These are phyloP conservation scores for Dalechampia spathulata DNA, from an alignment of 441 rosid species.

Conservation along the genomic window DNA sequence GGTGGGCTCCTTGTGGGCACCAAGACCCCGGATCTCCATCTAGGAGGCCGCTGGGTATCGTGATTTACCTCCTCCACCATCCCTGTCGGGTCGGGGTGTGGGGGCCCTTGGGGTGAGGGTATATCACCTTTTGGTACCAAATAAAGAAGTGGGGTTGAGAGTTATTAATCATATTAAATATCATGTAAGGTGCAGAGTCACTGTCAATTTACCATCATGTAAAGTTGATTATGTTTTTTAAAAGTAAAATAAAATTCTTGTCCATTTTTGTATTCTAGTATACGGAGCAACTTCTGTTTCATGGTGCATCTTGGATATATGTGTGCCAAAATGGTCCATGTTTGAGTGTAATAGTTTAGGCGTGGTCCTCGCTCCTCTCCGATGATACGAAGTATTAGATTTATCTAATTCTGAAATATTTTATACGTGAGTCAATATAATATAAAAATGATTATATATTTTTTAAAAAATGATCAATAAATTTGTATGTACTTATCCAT, in stretches of 20 bases:
- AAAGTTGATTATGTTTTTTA: neutral
- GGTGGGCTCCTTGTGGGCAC: too few species aligned
- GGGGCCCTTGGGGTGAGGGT: too few species aligned
- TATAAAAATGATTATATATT: too few species aligned
- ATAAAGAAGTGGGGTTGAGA: neutral
- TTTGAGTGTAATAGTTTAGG: neutral
- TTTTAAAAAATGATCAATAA: neutral
- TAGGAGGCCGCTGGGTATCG: too few species aligned
- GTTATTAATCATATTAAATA: neutral
- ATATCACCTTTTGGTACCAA: too few species aligned
- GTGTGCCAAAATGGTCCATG: conserved; percentile 1
- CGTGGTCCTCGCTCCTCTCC: neutral
- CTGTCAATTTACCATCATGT: neutral
- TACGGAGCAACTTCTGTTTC: neutral
- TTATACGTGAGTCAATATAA: too few species aligned
- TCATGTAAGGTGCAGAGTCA: neutral
- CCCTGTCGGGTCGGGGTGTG: too few species aligned
- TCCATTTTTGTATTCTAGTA: neutral
- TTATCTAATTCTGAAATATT: too few species aligned
- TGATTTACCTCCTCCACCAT: too few species aligned
- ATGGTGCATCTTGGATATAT: neutral
- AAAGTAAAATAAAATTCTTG: neutral
- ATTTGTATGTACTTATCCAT: neutral
- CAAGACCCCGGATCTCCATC: too few species aligned
- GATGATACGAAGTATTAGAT: too few species aligned